phyloP scores from a whole-genome alignment of 208 protist genomes.

The Trypanosoma boissoni region DNA sequence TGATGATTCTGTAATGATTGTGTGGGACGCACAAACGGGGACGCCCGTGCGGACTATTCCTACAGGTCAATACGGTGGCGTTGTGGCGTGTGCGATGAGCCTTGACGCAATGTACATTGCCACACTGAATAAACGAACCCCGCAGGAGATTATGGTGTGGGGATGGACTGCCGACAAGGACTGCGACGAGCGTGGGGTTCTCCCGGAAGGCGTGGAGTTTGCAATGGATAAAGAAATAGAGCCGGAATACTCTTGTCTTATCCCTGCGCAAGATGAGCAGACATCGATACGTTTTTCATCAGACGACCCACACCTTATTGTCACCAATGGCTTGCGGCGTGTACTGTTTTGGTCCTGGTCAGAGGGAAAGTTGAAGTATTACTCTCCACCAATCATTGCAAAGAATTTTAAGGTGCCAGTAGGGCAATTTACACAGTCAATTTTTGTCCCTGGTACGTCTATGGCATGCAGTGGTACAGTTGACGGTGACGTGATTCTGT shows the following conservation, averaged over 20 bases:
- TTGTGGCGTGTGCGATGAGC: constrained; percentile 87
- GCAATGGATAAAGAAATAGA: constrained; percentile 22
- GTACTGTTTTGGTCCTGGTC: constrained; percentile 92
- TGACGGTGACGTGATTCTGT: constrained; percentile 92
- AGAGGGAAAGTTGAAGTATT: constrained; percentile 82
- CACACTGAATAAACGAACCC: constrained; percentile 73
- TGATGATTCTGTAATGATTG: constrained; percentile 88
- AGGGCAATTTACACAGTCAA: constrained; percentile 88
- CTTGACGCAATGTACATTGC: constrained; percentile 86
- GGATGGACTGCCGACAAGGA: constrained; percentile 67
- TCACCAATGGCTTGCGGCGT: constrained; percentile 86
- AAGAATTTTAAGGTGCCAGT: constrained; percentile 80
- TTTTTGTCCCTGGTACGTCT: constrained; percentile 81
- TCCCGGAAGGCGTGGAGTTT: constrained; percentile 6
- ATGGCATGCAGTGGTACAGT: constrained; percentile 89
- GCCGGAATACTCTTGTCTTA: constrained; percentile 64
- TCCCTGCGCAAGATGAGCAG: constrained; percentile 85
- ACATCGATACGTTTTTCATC: constrained; percentile 80
- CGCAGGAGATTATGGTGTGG: constrained; percentile 92
- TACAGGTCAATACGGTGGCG: constrained; percentile 75
- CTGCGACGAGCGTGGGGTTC: constrained; percentile 6
- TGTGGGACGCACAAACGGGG: constrained; percentile 90
- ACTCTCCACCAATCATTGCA: constrained; percentile 80
- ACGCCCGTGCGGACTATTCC: constrained; percentile 83
- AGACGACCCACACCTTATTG: constrained; percentile 73